phyloP scores from a whole-genome alignment of 169 alveolate species.

The Eimeria maxima region DNA sequence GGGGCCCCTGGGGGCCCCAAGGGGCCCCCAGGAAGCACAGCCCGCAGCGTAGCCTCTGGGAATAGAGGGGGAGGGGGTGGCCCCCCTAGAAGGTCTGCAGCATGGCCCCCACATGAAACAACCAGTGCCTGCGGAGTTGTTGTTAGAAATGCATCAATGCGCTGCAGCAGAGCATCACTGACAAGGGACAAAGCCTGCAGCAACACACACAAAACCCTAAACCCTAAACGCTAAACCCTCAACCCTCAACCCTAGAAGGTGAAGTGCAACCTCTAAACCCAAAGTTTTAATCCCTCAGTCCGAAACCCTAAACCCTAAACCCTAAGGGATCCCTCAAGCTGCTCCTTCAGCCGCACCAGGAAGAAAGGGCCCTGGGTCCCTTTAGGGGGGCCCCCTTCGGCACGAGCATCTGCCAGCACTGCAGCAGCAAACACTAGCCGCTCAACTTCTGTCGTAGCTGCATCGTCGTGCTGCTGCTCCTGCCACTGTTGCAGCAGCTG shows the following conservation, averaged over 20 bases:
- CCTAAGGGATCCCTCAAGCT: no score
- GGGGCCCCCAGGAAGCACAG: background rate
- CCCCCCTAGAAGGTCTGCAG: background rate
- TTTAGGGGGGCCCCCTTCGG: conserved; percentile 47
- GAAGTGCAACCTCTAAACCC: background rate
- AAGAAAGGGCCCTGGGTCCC: conserved; percentile 40
- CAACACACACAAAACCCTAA: no score
- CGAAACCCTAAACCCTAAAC: conserved; percentile 25
- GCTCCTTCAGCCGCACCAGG: background rate
- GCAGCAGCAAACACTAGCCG: conserved; percentile 45
- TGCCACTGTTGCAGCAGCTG: conserved; percentile 21
- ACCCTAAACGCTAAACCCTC: background rate
- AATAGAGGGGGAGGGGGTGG: conserved; percentile 26
- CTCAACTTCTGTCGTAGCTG: background rate
- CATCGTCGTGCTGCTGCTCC: conserved; percentile 47
- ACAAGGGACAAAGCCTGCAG: conserved; percentile 29
- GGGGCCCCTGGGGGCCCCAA: background rate
- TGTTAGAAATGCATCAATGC: background rate
- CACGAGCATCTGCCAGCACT: conserved; percentile 48
- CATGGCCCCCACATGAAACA: background rate
- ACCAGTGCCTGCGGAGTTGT: background rate
- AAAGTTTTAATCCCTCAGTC: background rate
- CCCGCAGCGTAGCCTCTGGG: background rate
- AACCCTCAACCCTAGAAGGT: background rate
- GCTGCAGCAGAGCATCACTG: background rate